Evolutionary conservation across 768 basidiomycete genomes (phyloP).

Genomic region (Pleurotus salmoneostramineus): DNA sequence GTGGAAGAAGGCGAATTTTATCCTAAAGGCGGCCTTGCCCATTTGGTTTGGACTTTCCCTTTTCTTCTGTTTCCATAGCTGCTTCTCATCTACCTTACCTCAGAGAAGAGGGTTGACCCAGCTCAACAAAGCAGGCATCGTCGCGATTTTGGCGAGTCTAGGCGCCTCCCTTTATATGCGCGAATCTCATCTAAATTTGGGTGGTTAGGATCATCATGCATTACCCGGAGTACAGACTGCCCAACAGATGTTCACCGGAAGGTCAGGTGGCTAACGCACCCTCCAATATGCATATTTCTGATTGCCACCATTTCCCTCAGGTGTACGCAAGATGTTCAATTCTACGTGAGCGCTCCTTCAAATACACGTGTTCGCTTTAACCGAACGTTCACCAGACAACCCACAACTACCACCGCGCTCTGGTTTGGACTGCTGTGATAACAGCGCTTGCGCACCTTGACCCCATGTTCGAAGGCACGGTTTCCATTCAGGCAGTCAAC

Average conservation of each 20-base stretch:
- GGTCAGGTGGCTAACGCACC: constrained; percentile 28
- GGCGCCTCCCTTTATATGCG: constrained; percentile 43
- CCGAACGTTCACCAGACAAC: constrained; percentile 40
- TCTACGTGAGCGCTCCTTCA: constrained; percentile 50
- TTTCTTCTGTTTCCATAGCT: not conserved
- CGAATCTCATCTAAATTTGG: not conserved
- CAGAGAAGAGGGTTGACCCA: constrained; percentile 62
- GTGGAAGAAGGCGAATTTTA: constrained; percentile 61
- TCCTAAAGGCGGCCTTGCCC: constrained; percentile 64
- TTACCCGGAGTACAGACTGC: constrained; percentile 65
- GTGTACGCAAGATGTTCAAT: constrained; percentile 65
- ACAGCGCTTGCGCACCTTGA: constrained; percentile 68
- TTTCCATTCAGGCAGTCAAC: constrained; percentile 73
- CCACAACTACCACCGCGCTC: constrained; percentile 71
- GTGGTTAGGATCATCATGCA: constrained; percentile 48
- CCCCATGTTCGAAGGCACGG: constrained; percentile 58
- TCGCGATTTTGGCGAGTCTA: constrained; percentile 58
- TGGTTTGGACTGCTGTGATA: constrained; percentile 83
- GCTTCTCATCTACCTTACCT: not conserved
- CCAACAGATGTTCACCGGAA: constrained; percentile 65
- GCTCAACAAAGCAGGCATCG: constrained; percentile 59
- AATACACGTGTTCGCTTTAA: constrained; percentile 1
- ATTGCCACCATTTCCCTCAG: constrained; percentile 24
- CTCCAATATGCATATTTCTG: not conserved
- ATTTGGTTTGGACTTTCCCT: constrained; percentile 44